Base-by-base conservation (phyloP, 352 stramenopile species). In the Pythium graminicola region DNA sequence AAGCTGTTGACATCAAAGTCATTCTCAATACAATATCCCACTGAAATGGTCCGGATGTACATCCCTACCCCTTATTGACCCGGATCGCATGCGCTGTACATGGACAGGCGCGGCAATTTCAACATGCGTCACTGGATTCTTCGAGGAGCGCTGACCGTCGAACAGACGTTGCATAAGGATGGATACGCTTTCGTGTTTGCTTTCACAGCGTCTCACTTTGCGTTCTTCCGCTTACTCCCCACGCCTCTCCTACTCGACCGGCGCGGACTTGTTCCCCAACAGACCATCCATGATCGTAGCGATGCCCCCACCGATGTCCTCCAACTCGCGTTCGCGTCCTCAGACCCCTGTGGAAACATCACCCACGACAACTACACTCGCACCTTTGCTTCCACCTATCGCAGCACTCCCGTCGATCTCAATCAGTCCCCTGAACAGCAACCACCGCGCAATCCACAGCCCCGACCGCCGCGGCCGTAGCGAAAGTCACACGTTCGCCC, bases 391-490 rank as follows among this genome's bases (percentile, higher is more conserved):
- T 16, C 62, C 60, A 14, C 59, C 65, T 22, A 52, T 65, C 16
- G 59, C 14, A 1, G 26, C 36, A 14, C 42, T 64, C 5, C 48
- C 46, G 51, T 58, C 32, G 64, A 41, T 44, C 29, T 69, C 64
- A 32, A 82, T 84, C 49, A 84, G 72, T 31, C 76, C 76, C 4
- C 11, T 22, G 35, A 35, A 60, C 50, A 55, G 36, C 49, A 55
- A 54, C 16, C 56, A 55, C 26, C 67, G 76, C 32, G 60, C 60
- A 11, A 40, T 22, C n/a, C 39, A 50, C 10, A 57, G 49, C 26
- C 48, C 45, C 19, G 42, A 16, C 31, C 17, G 24, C 51, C 20
- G 35, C 41, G 27, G 28, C 23, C 42, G n/a, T 44, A 50, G 17
- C 38, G 43, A 54, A 44, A 55, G 43, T 40, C 36, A 49, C 52